phyloP scores from a whole-genome alignment of 2,329 filamentous ascomycete genomes.

The Aspergillus sp. region DNA sequence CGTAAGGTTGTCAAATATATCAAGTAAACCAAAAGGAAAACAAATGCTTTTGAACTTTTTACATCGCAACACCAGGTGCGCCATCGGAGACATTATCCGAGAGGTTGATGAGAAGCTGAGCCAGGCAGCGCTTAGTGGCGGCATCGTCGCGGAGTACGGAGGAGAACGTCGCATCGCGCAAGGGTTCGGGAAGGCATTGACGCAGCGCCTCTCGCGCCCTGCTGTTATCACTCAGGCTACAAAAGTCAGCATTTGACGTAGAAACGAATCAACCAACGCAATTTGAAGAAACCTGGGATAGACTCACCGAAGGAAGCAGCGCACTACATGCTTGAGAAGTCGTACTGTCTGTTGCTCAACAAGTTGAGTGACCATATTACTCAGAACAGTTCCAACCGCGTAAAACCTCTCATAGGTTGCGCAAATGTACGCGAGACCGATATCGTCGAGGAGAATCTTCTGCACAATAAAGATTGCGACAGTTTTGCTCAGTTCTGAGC shows the following conservation, averaged over 20 bases:
- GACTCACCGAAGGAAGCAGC: slow-evolving; percentile 88
- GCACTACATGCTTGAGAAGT: slow-evolving; percentile 93
- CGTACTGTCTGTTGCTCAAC: slow-evolving; percentile 97
- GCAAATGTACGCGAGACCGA: slow-evolving; percentile 96
- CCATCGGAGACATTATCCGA: slow-evolving; percentile 77
- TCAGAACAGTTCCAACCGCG: slow-evolving; percentile 92
- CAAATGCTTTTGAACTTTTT: slow-evolving; percentile 34
- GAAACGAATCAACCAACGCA: background rate
- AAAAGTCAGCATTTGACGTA: background rate
- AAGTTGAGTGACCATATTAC: slow-evolving; percentile 97
- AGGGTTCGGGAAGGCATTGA: slow-evolving; percentile 95
- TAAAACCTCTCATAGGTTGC: slow-evolving; percentile 99
- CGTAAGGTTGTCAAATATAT: slow-evolving; percentile 40
- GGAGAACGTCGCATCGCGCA: slow-evolving; percentile 96
- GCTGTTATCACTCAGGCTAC: slow-evolving; percentile 89
- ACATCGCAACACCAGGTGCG: slow-evolving; percentile 42
- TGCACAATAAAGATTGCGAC: slow-evolving; percentile 99
- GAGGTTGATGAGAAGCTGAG: slow-evolving; percentile 95
- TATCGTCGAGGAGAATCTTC: slow-evolving; percentile 96
- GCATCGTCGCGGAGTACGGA: slow-evolving; percentile 95
- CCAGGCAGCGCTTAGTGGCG: slow-evolving; percentile 93
- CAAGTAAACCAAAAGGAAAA: slow-evolving; percentile 33
- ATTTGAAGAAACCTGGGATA: background rate
- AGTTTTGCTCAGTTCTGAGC: slow-evolving; percentile 96
- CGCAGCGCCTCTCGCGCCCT: slow-evolving; percentile 90